Percentiles rank a stretch among this genome's conserved stretches.
Conservation (phyloP, 2,329 filamentous ascomycete genomes). For the Lecanicillium sp. region DNA sequence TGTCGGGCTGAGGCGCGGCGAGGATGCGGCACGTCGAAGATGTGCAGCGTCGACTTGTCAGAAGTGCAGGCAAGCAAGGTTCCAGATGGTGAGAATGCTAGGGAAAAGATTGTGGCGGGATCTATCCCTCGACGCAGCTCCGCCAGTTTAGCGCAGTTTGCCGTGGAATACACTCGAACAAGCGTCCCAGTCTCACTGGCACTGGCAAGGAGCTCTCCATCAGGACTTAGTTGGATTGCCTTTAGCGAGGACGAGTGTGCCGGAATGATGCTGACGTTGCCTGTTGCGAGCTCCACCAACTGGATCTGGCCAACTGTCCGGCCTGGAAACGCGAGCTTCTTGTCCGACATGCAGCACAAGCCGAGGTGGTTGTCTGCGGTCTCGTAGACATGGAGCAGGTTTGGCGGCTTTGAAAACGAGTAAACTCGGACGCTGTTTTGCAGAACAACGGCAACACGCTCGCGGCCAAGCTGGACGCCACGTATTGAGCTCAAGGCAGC, state of each 20-base stretch:
- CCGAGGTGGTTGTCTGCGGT: slow-evolving; percentile 80
- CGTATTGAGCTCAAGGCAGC: slow-evolving; percentile 74
- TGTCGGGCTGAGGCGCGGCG: slow-evolving; percentile 28
- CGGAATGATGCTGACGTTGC: slow-evolving; percentile 86
- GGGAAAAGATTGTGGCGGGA: slow-evolving; percentile 74
- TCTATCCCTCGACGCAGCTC: slow-evolving; percentile 88
- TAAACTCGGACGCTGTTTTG: slow-evolving; percentile 78
- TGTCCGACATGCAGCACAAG: slow-evolving; percentile 67
- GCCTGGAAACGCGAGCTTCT: slow-evolving; percentile 77
- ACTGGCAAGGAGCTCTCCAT: slow-evolving; percentile 77
- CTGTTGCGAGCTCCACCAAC: slow-evolving; percentile 67
- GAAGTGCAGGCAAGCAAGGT: slow-evolving; percentile 82
- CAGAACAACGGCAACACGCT: slow-evolving; percentile 71
- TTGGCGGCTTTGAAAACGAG: slow-evolving; percentile 63
- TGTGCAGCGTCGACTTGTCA: slow-evolving; percentile 90
- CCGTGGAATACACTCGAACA: slow-evolving; percentile 75
- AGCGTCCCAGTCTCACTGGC: slow-evolving; percentile 89
- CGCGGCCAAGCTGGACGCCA: slow-evolving; percentile 67
- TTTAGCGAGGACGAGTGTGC: slow-evolving; percentile 75
- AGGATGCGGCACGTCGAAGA: slow-evolving; percentile 73
- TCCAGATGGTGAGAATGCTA: slow-evolving; percentile 79
- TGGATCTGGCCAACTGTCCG: slow-evolving; percentile 82
- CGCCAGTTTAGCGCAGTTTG: slow-evolving; percentile 69
- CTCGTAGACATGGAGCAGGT: slow-evolving; percentile 67
- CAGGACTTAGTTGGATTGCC: slow-evolving; percentile 69